Conservation (phyloP, 805 yeast genomes). For the Kuraishia cidri region DNA sequence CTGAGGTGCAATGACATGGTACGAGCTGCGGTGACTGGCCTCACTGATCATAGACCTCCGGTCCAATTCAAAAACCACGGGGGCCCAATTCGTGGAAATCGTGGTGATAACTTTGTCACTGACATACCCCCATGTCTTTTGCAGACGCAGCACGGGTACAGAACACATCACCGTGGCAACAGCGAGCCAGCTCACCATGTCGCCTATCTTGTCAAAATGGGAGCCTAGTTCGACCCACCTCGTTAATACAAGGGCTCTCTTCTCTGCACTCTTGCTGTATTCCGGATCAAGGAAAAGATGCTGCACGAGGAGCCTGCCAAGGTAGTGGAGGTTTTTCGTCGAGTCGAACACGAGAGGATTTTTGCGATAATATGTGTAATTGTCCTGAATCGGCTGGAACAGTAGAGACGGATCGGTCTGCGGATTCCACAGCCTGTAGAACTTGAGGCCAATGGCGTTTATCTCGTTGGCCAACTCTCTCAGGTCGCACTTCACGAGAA, state of each 20-base stretch:
- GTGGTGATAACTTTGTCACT: conserved; percentile 48
- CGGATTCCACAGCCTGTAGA: conserved; percentile 70
- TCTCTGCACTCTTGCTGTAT: conserved; percentile 21
- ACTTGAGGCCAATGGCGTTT: conserved; percentile 56
- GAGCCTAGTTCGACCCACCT: conserved; percentile 87
- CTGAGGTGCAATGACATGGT: conserved; percentile 77
- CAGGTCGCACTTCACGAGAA: conserved; percentile 47
- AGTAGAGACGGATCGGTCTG: conserved; percentile 69
- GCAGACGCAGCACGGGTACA: conserved; percentile 68
- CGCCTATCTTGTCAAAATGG: conserved; percentile 69
- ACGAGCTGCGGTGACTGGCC: conserved; percentile 47
- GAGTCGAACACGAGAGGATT: conserved; percentile 79
- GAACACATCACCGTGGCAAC: conserved; percentile 79
- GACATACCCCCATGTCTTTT: conserved; percentile 68
- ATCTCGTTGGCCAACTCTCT: conserved; percentile 54
- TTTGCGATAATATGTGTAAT: conserved; percentile 32
- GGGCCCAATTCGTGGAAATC: conserved; percentile 82
- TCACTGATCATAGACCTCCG: conserved; percentile 58
- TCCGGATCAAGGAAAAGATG: conserved; percentile 57
- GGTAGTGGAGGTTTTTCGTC: conserved; percentile 58
- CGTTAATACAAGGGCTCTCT: conserved; percentile 57
- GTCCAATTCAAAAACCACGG: conserved; percentile 83
- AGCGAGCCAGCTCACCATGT: conserved; percentile 92
- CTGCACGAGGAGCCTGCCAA: conserved; percentile 59
- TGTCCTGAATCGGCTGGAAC: conserved; percentile 42